Conservation (phyloP, 2,329 filamentous ascomycete species). For the Ophiostoma sp. region DNA sequence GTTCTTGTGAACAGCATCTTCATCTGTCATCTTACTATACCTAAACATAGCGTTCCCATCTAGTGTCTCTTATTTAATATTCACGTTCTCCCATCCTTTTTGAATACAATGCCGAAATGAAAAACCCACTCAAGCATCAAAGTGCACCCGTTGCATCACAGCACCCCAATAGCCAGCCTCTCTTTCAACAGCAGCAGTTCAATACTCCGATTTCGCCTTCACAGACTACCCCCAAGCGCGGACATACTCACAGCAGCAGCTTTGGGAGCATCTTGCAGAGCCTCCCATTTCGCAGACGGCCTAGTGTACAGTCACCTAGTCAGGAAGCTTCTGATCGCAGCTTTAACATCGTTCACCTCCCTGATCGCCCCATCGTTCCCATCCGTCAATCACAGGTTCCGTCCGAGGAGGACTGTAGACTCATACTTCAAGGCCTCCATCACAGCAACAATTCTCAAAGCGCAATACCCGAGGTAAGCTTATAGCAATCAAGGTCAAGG, state of each 20-base stretch:
- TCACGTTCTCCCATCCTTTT: neutral
- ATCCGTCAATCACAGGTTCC: constrained; percentile 27
- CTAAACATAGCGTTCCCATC: neutral
- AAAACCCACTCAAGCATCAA: constrained; percentile 21
- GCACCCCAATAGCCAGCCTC: neutral
- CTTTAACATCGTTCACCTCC: constrained; percentile 26
- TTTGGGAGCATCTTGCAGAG: constrained; percentile 14
- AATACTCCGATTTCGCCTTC: neutral
- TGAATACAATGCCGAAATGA: constrained; percentile 17
- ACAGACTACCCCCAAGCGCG: neutral
- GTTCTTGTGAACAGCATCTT: neutral
- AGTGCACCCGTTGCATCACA: constrained; percentile 18
- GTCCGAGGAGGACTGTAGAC: constrained; percentile 31
- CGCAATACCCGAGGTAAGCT: neutral
- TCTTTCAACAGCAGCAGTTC: neutral
- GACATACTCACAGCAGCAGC: constrained; percentile 14
- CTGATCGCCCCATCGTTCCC: constrained; percentile 29
- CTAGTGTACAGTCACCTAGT: constrained; percentile 7
- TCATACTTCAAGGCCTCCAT: constrained; percentile 17
- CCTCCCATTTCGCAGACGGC: constrained; percentile 10
- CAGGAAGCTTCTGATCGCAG: neutral
- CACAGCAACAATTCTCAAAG: neutral
- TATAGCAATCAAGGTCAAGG: neutral
- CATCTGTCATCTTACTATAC: neutral
- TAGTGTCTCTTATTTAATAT: neutral